phyloP scores from a whole-genome alignment of 2,329 filamentous ascomycete species.

The Monosporascus sp. region DNA sequence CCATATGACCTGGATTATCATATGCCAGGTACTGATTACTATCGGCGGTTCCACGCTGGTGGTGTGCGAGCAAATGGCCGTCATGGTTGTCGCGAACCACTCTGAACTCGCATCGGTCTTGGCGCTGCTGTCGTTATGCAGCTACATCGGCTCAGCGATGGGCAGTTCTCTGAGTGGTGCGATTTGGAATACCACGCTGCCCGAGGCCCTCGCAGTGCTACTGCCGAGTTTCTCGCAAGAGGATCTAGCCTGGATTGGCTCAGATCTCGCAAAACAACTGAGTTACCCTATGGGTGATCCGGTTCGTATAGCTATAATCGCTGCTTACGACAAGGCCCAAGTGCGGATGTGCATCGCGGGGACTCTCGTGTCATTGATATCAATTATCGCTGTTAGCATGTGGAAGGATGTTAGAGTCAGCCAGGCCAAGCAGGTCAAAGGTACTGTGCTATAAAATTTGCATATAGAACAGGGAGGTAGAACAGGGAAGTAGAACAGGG shows the following conservation, averaged over 20 bases:
- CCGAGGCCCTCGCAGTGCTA: conserved; percentile 19
- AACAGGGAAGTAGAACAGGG: not conserved
- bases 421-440: conserved; percentile 27
- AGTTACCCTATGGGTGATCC: conserved; percentile 27
- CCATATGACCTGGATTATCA: conserved; percentile 43
- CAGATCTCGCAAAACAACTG: conserved; percentile 28
- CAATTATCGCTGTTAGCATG: conserved; percentile 24
- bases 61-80: conserved; percentile 50
- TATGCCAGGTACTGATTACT: conserved; percentile 52
- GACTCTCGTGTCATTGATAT: conserved; percentile 21
- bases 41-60: conserved; percentile 48
- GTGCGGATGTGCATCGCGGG: conserved; percentile 30
- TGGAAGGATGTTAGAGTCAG: conserved; percentile 27
- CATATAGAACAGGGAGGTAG: not conserved
- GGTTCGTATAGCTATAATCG: conserved; percentile 27
- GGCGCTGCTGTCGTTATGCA: conserved; percentile 34
- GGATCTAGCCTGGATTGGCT: conserved; percentile 23
- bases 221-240: conserved; percentile 19
- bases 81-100: conserved; percentile 50
- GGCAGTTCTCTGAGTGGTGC: conserved; percentile 39
- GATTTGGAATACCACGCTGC: conserved; percentile 36
- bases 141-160: conserved; percentile 32
- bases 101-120: conserved; percentile 46
- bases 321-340: conserved; percentile 30
- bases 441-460: conserved; percentile 23